Evolutionary conservation across 1,284 basidiomycete species (phyloP).

Genomic region (Ceratobasidium sp.): DNA sequence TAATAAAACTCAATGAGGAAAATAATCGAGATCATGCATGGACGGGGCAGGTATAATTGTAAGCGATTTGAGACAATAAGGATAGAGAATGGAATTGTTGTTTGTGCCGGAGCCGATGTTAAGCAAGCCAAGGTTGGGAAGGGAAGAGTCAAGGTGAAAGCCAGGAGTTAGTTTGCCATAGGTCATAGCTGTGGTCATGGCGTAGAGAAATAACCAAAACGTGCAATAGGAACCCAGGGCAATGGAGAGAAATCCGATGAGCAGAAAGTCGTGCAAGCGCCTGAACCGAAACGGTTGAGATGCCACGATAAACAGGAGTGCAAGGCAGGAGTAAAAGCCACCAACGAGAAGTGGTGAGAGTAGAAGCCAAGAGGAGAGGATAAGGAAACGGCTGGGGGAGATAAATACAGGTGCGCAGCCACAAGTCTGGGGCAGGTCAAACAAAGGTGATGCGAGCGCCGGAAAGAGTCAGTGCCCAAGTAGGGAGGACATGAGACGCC

Average conservation of each 20-base stretch:
- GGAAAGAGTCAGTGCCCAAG: background rate
- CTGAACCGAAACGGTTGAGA: background rate
- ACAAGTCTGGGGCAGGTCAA: background rate
- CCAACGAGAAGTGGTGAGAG: background rate
- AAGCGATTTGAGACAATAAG: no score
- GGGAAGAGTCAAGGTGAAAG: conserved; percentile 3
- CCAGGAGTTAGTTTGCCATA: no score
- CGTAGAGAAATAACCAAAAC: no score
- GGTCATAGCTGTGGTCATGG: no score
- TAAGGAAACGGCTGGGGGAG: background rate
- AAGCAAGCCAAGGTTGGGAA: background rate
- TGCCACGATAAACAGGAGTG: background rate
- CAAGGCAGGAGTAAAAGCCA: conserved; percentile 8
- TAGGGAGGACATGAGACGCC: background rate
- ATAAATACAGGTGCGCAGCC: no score
- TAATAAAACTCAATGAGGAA: background rate
- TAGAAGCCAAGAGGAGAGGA: background rate
- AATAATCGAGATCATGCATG: conserved; percentile 3
- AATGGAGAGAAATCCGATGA: background rate
- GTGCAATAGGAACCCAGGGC: no score
- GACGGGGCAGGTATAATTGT: background rate
- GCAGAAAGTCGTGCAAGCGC: background rate
- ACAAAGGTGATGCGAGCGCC: background rate
- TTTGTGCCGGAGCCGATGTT: no score
- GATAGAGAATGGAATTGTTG: no score